Conservation (phyloP, 768 basidiomycete species). For the Clitopilus passeckerianus region DNA sequence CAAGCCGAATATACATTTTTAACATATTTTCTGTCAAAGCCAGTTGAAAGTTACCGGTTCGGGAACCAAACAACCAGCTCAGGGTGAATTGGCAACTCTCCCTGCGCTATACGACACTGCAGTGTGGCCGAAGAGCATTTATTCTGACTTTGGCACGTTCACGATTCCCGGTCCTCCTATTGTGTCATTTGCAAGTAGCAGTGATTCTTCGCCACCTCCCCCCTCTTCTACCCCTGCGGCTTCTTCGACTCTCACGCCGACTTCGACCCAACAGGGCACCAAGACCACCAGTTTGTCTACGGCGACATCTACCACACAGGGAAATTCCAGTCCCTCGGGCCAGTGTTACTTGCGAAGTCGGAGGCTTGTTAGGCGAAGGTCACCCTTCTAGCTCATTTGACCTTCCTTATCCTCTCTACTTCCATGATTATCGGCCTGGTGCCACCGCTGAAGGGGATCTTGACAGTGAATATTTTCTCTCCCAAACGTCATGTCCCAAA, state of each 20-base stretch:
- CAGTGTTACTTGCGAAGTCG: not conserved
- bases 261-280: not conserved
- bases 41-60: conserved; percentile 32
- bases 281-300: not conserved
- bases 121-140: conserved; percentile 29
- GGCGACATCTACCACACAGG: conserved; percentile 5
- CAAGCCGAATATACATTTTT: not conserved
- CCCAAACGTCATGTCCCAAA: too few relatives aligned
- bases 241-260: conserved; percentile 4
- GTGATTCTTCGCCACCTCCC: conserved; percentile 8
- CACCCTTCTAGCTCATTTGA: not conserved
- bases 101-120: conserved; percentile 26
- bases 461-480: too few relatives aligned
- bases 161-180: conserved; percentile 30
- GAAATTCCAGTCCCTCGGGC: not conserved
- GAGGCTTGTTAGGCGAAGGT: not conserved
- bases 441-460: not conserved
- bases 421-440: not conserved
- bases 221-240: conserved; percentile 9
- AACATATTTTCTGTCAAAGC: conserved; percentile 9
- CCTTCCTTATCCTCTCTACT: not conserved
- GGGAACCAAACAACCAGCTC: conserved; percentile 28
- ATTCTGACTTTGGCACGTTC: conserved; percentile 25
- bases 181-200: conserved; percentile 21
- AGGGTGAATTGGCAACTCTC: conserved; percentile 28